Evolutionary conservation across 2,329 filamentous ascomycete species (phyloP), one percentile per base, ranked within the genome.

Genomic region (Aureobasidium sp.): DNA sequence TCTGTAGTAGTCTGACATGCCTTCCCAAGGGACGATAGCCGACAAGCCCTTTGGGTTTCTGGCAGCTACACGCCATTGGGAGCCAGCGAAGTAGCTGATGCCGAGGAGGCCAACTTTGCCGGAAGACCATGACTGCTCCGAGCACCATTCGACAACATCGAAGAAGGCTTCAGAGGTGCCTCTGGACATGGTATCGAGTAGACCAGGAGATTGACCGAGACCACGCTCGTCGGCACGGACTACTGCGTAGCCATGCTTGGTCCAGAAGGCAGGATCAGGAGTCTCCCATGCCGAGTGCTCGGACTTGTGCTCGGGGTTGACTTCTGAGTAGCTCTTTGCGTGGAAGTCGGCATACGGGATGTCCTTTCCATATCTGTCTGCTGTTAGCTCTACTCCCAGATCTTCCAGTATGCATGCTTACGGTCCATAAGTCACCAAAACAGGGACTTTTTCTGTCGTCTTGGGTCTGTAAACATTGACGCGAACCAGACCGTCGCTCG

Each of bases 351-450:
- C 70, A 63, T 87, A 87, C 17, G 74, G 78, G 30, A 86, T 84
- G 59, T 88, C 84, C 60, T 88, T 88, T 40, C 85, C 84, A 58
- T 88, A 88, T 34, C 51, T 54, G 11, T 22, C 16, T 24, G 17
- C 8, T 29, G 2, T 35, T 34, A 35, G 38, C 29, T 52, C 17
- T 21, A 12, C 16, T 27, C 10, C 2, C 7, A 10, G 10, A 1
- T 10, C 3, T 4, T 27, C 2, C 1, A 21, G 14, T 1, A 0
- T 27, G 1, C 16, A 1, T 17, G 0, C 42, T 17, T 30, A 54
- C 41, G 85, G 85, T 0, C 84, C 84, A 58, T 88, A 88, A 0
- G 84, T 88, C 2, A 85, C 79, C 7, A 88, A 64, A 0, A 85
- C 83, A 0, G 85, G 84, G 19, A 74, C 74, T 56, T 65, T 70